A percentile compares a stretch with the other conserved stretches of the same genome.
phyloP scores from a whole-genome alignment of 352 stramenopile species.

The Globisporangium uncinulatum region DNA sequence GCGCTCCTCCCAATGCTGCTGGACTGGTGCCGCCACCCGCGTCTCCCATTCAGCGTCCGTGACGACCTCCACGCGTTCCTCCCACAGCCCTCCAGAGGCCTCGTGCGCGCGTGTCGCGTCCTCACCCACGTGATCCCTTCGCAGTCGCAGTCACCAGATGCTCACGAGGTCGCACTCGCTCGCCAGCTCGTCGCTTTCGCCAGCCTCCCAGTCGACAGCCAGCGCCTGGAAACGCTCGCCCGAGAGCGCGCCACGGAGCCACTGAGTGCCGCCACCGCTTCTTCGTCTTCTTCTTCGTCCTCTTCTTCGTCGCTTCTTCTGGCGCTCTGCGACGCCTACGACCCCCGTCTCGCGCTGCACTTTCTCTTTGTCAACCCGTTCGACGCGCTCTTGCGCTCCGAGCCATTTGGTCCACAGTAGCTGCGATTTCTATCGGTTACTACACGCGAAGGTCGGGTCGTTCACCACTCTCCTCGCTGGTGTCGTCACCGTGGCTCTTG shows the following conservation, averaged over 20 bases:
- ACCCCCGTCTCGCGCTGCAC: conserved; percentile 18
- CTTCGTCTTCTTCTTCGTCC: too few species aligned
- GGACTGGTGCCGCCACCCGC: conserved; percentile 28
- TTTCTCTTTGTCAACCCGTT: conserved; percentile 44
- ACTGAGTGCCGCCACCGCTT: neutral
- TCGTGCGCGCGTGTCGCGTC: conserved; percentile 29
- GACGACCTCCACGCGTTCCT: conserved; percentile 28
- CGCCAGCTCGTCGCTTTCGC: conserved; percentile 19
- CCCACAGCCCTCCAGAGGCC: conserved; percentile 29
- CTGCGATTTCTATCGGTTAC: neutral
- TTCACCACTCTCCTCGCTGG: neutral
- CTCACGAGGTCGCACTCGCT: neutral
- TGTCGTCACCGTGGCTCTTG: neutral
- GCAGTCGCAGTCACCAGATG: neutral
- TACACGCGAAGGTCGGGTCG: neutral
- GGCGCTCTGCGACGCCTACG: conserved; percentile 25
- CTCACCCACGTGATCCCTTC: conserved; percentile 13
- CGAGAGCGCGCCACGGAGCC: neutral
- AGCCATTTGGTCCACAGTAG: neutral
- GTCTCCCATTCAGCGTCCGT: conserved; percentile 19
- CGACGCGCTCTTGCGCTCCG: conserved; percentile 14
- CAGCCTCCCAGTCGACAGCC: conserved; percentile 1
- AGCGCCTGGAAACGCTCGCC: neutral
- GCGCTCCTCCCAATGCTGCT: conserved; percentile 30
- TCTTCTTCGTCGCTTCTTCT: conserved; percentile 15